Evolutionary conservation across 1,284 basidiomycete species (phyloP), one percentile per base, ranked within the genome.

Genomic region (Chalciporus piperatoides): DNA sequence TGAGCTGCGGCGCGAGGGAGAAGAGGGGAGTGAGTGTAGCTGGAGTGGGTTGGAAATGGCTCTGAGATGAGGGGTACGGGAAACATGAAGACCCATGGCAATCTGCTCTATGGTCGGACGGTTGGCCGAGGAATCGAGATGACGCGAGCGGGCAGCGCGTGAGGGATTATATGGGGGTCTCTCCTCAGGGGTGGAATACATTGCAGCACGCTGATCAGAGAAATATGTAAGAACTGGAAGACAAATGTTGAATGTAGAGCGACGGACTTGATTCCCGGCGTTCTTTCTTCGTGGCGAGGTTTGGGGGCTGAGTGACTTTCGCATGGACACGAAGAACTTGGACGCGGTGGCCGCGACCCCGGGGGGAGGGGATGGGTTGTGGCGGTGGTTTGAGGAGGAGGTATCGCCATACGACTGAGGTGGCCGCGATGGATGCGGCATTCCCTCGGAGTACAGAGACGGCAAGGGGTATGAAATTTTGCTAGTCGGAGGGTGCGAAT

Each of bases 71-170:
- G 84, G 84, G 2, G 84, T 87, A 38, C 82, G 79, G 10, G 84
- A 87, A 25, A 84, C 69, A 63, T 86, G 85, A 17, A 86, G 73
- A 21, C 84, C 84, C 83, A 86, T 87, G 14, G 83, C 80, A 54
- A 86, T 86, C 65, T 86, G 84, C 58, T 83, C 79, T 39, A 85
- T 73, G 46, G 81, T 83, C 2, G 84, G 84, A n/a, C 76, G 80
- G 17, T 71, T 65, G 17, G 69, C 56, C 21, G 68, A 62, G 25
- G 72, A 61, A 57, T 75, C 67, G 46, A 69, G 64, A 49, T 73
- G 64, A 55, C 69, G 71, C 59, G 75, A 72, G 33, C 66, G 68
- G n/a, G 74, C 49, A n/a, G 59, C 62, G 40, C 64, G 58, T 39
- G 70, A 64, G 23, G 59, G 54, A 4, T 49, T 49, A 55, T 52